Conservation (phyloP, 2,329 filamentous ascomycete genomes). For the Myriosclerotinia curreyana region DNA sequence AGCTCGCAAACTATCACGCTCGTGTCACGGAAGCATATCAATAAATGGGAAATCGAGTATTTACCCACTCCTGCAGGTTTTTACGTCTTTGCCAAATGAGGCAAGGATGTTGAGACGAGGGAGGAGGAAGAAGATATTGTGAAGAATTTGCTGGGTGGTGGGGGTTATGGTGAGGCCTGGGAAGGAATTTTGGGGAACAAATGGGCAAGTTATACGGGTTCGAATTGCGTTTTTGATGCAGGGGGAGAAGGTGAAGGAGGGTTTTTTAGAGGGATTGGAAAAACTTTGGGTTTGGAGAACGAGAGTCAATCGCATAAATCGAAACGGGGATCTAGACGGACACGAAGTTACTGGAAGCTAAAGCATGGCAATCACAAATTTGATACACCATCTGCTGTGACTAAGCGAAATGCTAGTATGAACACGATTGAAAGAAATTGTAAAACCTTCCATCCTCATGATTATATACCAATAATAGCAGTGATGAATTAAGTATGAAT, state of each 20-base stretch:
- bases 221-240: not conserved
- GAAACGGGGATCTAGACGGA: not conserved
- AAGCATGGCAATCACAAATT: too few relatives aligned
- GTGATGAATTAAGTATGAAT: not conserved
- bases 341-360: not conserved
- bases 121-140: not conserved
- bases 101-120: not conserved
- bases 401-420: too few relatives aligned
- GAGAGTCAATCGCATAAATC: not conserved
- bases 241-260: not conserved
- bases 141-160: not conserved
- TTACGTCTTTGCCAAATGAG: not conserved
- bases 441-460: too few relatives aligned
- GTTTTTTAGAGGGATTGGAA: conserved; percentile 6
- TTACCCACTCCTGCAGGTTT: not conserved
- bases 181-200: not conserved
- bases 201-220: not conserved
- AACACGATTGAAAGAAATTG: too few relatives aligned
- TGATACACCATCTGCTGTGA: too few relatives aligned
- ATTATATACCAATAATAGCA: too few relatives aligned
- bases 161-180: not conserved
- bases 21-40: not conserved
- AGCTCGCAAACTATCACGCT: not conserved
- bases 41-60: not conserved
- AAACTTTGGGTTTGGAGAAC: not conserved